Percentiles rank a stretch among this genome's conserved stretches.
Evolutionary conservation across 2,329 filamentous ascomycete species (phyloP).

Genomic region (Colletotrichum coccodes): DNA sequence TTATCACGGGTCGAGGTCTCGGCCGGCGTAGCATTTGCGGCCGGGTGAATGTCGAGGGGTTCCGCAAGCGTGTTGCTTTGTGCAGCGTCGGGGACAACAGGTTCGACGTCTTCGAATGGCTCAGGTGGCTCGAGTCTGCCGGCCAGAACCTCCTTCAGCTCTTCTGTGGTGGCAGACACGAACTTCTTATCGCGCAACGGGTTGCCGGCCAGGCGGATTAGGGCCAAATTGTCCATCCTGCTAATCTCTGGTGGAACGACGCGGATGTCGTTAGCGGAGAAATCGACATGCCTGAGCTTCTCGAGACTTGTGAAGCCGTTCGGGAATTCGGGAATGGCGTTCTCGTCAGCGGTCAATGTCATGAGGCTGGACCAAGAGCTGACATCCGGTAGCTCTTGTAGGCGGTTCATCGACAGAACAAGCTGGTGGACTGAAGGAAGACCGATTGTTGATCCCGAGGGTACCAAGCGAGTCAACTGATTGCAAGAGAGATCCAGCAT

Average conservation of each 20-base stretch:
- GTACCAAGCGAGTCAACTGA: slow-evolving; percentile 67
- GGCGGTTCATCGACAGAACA: slow-evolving; percentile 82
- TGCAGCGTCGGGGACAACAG: slow-evolving; percentile 34
- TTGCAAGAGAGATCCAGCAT: slow-evolving; percentile 83
- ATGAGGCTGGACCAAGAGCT: slow-evolving; percentile 78
- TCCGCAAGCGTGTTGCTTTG: slow-evolving; percentile 46
- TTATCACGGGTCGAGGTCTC: slow-evolving; percentile 53
- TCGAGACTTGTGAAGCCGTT: slow-evolving; percentile 76
- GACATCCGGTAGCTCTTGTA: slow-evolving; percentile 79
- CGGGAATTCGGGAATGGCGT: slow-evolving; percentile 81
- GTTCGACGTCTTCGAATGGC: slow-evolving; percentile 46
- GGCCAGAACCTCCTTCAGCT: slow-evolving; percentile 80
- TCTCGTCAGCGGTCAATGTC: slow-evolving; percentile 83
- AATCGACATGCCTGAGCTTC: slow-evolving; percentile 80
- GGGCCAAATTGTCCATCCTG: slow-evolving; percentile 80
- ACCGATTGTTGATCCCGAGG: slow-evolving; percentile 56
- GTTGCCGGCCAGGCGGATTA: slow-evolving; percentile 86
- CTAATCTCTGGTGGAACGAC: slow-evolving; percentile 80
- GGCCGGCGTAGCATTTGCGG: not conserved
- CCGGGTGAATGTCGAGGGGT: slow-evolving; percentile 17
- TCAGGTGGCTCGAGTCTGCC: slow-evolving; percentile 71
- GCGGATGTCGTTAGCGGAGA: slow-evolving; percentile 86
- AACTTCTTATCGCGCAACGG: slow-evolving; percentile 91
- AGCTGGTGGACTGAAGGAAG: slow-evolving; percentile 80
- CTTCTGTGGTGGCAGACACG: slow-evolving; percentile 80